A percentile compares a stretch with the other conserved stretches of the same genome.
Conservation (phyloP, 768 basidiomycete genomes). For the Kwoniella dejecticola region DNA sequence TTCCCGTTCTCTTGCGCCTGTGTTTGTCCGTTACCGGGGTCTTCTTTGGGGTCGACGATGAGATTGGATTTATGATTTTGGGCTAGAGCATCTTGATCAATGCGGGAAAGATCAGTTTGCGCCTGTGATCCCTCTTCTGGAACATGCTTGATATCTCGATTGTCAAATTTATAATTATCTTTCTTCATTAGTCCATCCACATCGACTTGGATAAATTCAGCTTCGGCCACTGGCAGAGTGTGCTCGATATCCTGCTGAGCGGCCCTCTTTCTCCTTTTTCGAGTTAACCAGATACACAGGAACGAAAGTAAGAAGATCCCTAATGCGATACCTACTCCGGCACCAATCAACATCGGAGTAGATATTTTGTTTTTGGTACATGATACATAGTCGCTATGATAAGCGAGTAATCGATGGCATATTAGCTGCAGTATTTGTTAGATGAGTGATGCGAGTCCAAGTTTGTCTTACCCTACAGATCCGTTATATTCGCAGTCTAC, state of each 20-base stretch:
- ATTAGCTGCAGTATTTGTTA: background rate
- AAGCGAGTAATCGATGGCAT: background rate
- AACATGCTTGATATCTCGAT: too few relatives aligned
- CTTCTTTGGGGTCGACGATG: too few relatives aligned
- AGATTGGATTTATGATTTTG: too few relatives aligned
- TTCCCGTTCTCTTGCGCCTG: too few relatives aligned
- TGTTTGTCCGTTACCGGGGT: too few relatives aligned
- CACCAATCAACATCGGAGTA: slow-evolving; percentile 37
- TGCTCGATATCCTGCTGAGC: background rate
- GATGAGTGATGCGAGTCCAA: too few relatives aligned
- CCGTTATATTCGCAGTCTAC: slow-evolving; percentile 12
- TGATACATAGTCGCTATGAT: slow-evolving; percentile 33
- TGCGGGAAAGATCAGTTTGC: too few relatives aligned
- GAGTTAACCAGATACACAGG: slow-evolving; percentile 32
- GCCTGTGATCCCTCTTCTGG: too few relatives aligned
- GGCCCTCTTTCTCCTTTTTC: slow-evolving; percentile 17
- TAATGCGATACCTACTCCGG: slow-evolving; percentile 37
- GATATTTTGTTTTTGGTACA: slow-evolving; percentile 37
- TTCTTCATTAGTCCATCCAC: too few relatives aligned
- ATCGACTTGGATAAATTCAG: too few relatives aligned
- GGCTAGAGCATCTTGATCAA: too few relatives aligned
- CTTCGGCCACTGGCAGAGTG: background rate
- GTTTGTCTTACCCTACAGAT: slow-evolving; percentile 8
- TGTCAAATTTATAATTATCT: too few relatives aligned
- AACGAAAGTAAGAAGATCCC: slow-evolving; percentile 37